Evolutionary conservation across 768 basidiomycete genomes (phyloP).

Genomic region (Hydnomerulius pinastri): DNA sequence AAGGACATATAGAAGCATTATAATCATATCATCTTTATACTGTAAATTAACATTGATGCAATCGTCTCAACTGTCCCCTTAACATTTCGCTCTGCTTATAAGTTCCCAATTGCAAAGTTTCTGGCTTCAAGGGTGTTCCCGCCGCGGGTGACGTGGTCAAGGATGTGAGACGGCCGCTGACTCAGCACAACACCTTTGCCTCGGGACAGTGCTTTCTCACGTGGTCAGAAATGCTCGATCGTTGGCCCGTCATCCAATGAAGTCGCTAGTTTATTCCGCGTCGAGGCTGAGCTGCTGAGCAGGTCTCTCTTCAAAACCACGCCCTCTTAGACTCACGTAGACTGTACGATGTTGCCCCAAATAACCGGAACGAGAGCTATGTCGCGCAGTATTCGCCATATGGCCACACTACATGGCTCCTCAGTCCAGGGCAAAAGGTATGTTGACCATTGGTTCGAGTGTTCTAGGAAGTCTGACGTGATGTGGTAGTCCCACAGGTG

Average conservation of each 20-base stretch:
- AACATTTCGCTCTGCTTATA: too few species aligned
- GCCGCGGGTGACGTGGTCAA: too few species aligned
- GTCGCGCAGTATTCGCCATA: slow-evolving; percentile 36
- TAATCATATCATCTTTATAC: too few species aligned
- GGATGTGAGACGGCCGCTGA: slow-evolving; percentile 15
- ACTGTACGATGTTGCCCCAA: slow-evolving; percentile 31
- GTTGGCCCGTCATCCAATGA: neutral
- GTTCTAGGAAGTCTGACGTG: slow-evolving; percentile 13
- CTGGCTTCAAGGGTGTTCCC: too few species aligned
- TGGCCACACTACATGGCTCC: slow-evolving; percentile 47
- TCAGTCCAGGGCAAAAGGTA: slow-evolving; percentile 47
- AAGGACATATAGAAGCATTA: too few species aligned
- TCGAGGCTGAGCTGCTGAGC: neutral
- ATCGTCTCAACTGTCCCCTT: too few species aligned
- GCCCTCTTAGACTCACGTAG: neutral
- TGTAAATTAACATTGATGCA: too few species aligned
- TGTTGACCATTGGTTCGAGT: neutral
- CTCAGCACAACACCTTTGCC: too few species aligned
- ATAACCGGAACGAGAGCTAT: slow-evolving; percentile 17
- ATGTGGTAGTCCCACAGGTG: slow-evolving; percentile 63
- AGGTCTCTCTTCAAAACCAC: neutral
- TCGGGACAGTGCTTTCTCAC: too few species aligned
- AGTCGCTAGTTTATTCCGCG: neutral
- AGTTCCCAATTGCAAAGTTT: too few species aligned
- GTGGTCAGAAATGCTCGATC: too few species aligned